phyloP scores from a whole-genome alignment of 2,329 filamentous ascomycete species.

The Cytospora chrysosperma region DNA sequence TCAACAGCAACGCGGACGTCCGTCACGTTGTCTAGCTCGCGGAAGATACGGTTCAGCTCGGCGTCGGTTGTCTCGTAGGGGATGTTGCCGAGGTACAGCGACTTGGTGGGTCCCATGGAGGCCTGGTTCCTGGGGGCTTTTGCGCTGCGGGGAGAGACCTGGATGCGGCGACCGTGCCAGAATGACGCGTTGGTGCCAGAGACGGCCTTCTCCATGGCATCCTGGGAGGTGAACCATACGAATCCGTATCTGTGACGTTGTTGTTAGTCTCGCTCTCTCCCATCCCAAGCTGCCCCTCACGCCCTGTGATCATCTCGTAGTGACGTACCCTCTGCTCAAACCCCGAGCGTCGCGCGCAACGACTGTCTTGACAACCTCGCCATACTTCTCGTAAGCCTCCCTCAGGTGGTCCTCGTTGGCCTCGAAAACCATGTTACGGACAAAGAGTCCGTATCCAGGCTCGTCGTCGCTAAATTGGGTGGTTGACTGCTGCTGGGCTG shows the following conservation, averaged over 20 bases:
- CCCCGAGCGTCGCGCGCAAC: conserved; percentile 37
- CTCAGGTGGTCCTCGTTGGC: conserved; percentile 36
- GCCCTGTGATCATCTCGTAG: not conserved
- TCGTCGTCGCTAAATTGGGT: conserved; percentile 17
- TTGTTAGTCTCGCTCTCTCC: conserved; percentile 19
- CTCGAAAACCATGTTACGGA: conserved; percentile 39
- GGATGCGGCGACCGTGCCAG: conserved; percentile 40
- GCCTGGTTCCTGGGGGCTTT: not conserved
- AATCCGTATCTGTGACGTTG: conserved; percentile 35
- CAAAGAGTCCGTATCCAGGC: conserved; percentile 31
- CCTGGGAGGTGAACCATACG: conserved; percentile 31
- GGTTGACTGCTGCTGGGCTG: not conserved
- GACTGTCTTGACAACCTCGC: conserved; percentile 27
- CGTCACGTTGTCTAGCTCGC: conserved; percentile 64
- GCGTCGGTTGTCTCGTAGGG: conserved; percentile 81
- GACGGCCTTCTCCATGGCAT: conserved; percentile 30
- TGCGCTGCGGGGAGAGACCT: conserved; percentile 27
- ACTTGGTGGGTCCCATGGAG: conserved; percentile 28
- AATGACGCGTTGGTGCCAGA: conserved; percentile 35
- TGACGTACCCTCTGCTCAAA: conserved; percentile 36
- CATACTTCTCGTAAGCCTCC: conserved; percentile 36
- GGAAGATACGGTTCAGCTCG: conserved; percentile 78
- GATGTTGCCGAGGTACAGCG: conserved; percentile 79
- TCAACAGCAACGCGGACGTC: conserved; percentile 84
- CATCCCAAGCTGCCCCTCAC: not conserved